Evolutionary conservation across 139 green algal genomes (phyloP).

Genomic region (Picochlorum sp.): DNA sequence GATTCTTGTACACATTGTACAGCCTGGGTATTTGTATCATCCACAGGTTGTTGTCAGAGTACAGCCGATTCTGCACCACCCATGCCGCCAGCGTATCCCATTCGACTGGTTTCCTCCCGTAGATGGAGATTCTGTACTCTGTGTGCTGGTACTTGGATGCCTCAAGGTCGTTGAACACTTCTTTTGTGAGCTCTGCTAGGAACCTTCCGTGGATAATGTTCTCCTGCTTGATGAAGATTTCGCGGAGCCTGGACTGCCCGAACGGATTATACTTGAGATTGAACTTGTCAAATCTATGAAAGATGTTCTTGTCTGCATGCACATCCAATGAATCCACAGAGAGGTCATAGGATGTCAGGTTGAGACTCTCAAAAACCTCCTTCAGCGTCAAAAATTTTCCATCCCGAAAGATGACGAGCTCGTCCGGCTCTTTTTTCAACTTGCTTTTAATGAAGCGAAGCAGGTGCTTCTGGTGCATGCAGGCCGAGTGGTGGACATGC

Average conservation of each 20-base stretch:
- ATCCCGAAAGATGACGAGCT: conserved; percentile 87
- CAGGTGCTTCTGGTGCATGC: conserved; percentile 99
- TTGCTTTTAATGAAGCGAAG: conserved; percentile 99
- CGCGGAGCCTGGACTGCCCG: conserved; percentile 87
- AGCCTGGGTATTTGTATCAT: conserved; percentile 95
- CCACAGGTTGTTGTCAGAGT: conserved; percentile 93
- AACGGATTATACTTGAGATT: conserved; percentile 99
- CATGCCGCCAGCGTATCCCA: conserved; percentile 97
- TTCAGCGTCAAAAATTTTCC: conserved; percentile 89
- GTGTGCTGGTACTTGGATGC: conserved; percentile 91
- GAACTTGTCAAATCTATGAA: conserved; percentile 93
- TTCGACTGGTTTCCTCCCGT: conserved; percentile 79
- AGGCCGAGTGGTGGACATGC: conserved; percentile 93
- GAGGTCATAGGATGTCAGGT: conserved; percentile 80
- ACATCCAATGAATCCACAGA: conserved; percentile 99
- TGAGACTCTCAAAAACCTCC: conserved; percentile 77
- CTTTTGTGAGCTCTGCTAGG: conserved; percentile 93
- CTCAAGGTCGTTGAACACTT: conserved; percentile 79
- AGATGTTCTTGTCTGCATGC: conserved; percentile 98
- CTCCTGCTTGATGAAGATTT: conserved; percentile 99
- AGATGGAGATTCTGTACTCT: conserved; percentile 81
- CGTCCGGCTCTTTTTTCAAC: conserved; percentile 93
- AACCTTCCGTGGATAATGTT: conserved; percentile 90
- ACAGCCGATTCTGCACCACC: conserved; percentile 89
- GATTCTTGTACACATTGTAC: conserved; percentile 94